These are phyloP conservation scores for Linum usitatissimum DNA, from an alignment of 345 rosid genomes.

Conservation along the genomic window DNA sequence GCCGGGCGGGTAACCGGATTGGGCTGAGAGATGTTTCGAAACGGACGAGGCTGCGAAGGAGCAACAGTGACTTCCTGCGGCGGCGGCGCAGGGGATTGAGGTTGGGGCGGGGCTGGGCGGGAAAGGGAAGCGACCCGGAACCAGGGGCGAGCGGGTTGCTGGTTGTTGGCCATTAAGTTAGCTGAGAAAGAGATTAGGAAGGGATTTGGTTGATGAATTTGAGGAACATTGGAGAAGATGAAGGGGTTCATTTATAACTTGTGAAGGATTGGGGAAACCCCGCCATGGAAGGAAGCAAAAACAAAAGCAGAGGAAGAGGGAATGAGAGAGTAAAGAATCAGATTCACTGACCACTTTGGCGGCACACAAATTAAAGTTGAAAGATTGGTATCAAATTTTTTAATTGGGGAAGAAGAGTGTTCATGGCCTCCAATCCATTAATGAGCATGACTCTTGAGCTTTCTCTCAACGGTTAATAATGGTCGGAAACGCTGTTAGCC, in stretches of 20 bases:
- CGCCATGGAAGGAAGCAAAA: not conserved
- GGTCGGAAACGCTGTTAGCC: no score
- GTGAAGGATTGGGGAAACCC: not conserved
- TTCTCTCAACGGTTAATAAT: no score
- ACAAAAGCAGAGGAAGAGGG: not conserved
- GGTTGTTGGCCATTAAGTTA: conserved; percentile 30
- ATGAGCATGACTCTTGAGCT: no score
- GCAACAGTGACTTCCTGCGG: conserved; percentile 8
- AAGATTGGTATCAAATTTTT: no score
- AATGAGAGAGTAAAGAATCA: not conserved
- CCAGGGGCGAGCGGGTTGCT: conserved; percentile 40
- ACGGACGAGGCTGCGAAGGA: conserved; percentile 28
- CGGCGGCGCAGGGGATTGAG: conserved; percentile 23
- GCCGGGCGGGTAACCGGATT: conserved; percentile 16
- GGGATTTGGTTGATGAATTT: conserved; percentile 7
- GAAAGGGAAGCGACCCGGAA: conserved; percentile 37
- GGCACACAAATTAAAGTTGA: no score
- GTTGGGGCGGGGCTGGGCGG: conserved; percentile 21
- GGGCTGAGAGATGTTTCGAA: conserved; percentile 17
- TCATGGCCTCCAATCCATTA: no score
- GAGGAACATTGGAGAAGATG: conserved; percentile 12
- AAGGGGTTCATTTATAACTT: not conserved
- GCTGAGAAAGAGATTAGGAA: not conserved
- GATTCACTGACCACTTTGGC: no score
- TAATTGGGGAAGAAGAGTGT: no score